Evolutionary conservation across 495 filamentous ascomycete species (phyloP), one percentile per base, ranked within the genome.

Genomic region (Staphylotrichum longicolle): DNA sequence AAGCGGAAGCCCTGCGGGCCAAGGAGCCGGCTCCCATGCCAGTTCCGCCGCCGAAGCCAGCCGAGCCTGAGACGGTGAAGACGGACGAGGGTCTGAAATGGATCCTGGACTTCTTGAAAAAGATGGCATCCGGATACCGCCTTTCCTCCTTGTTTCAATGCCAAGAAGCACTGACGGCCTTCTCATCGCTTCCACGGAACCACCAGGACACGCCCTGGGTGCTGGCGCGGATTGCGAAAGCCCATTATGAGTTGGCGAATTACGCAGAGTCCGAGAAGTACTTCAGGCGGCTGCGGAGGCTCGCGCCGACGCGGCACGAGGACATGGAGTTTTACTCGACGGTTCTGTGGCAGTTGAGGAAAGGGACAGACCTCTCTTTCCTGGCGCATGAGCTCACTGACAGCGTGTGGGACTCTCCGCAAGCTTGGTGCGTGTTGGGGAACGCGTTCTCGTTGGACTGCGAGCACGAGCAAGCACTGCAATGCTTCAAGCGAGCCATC

Each of bases 321-420:
- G 93, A 96, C 68, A 96, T 97, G 93, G 94, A 98, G 68, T 86
- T 96, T 27, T 98, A 94, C 72, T 97, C 93, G 4, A 98, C 95
- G 11, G 86, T 93, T n/a, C 84, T 98, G 7, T 98, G 94, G 94
- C 91, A 96, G 70, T 78, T 96, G 62, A 94, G 96, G 70, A 89
- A 87, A 65, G 94, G 97, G 63, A 87, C 90, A 7, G 91, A 96
- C 34, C 80, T 98, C 7, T 91, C 95, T 3, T 95, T 92, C 71
- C 82, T 98, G 14, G 88, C 94, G 3, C 95, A 97, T 66, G 89
- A 94, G 69, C 78, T 97, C 20, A 80, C 95, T 47, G 95, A 96
- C 58, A 71, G 85, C 10, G 92, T 92, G 50, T 92, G 91, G 68
- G 81, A 91, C 49, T 93, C 92, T 0, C 94, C 94, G 9, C 86